Percentiles rank a stretch among this genome's conserved stretches.
Evolutionary conservation across 208 protist genomes (phyloP).

Genomic region (Novymonas esmeraldas): DNA sequence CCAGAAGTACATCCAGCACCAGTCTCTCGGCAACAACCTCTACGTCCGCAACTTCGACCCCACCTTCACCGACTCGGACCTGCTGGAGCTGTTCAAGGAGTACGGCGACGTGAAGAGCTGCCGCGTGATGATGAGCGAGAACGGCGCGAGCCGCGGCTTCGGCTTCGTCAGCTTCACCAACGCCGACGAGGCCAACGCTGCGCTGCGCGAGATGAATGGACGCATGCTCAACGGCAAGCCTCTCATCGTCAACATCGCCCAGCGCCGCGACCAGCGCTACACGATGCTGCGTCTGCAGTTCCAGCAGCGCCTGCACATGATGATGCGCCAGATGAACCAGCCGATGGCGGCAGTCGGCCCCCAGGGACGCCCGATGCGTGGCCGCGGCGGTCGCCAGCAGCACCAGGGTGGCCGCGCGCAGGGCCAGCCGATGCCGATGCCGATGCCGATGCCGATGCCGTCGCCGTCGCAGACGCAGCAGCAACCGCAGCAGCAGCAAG

Average conservation of each 20-base stretch:
- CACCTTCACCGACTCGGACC: slow-evolving; percentile 96
- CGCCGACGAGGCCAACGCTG: slow-evolving; percentile 97
- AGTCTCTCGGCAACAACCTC: slow-evolving; percentile 96
- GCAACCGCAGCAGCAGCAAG: slow-evolving; percentile 33
- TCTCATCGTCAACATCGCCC: slow-evolving; percentile 97
- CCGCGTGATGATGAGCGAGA: slow-evolving; percentile 95
- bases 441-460: slow-evolving; percentile 18
- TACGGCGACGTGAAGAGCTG: slow-evolving; percentile 99
- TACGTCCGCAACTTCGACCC: slow-evolving; percentile 99
- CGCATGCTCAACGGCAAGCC: slow-evolving; percentile 96
- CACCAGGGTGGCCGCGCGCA: slow-evolving; percentile 39
- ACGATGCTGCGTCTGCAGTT: slow-evolving; percentile 96
- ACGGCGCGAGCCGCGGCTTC: slow-evolving; percentile 96
- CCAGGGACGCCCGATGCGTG: slow-evolving; percentile 38
- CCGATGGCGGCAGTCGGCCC: slow-evolving; percentile 37
- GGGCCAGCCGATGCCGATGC: slow-evolving; percentile 43
- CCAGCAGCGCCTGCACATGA: slow-evolving; percentile 89
- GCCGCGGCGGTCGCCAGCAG: slow-evolving; percentile 39
- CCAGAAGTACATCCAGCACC: slow-evolving; percentile 92
- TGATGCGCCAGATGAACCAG: slow-evolving; percentile 80
- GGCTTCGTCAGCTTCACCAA: slow-evolving; percentile 99
- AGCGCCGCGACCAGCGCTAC: slow-evolving; percentile 96
- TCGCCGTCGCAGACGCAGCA: slow-evolving; percentile 30
- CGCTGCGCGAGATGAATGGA: slow-evolving; percentile 98
- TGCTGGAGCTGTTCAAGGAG: slow-evolving; percentile 97